These are phyloP conservation scores for Pugionium dolabratum DNA, from an alignment of 345 rosid species.

Conservation along the genomic window DNA sequence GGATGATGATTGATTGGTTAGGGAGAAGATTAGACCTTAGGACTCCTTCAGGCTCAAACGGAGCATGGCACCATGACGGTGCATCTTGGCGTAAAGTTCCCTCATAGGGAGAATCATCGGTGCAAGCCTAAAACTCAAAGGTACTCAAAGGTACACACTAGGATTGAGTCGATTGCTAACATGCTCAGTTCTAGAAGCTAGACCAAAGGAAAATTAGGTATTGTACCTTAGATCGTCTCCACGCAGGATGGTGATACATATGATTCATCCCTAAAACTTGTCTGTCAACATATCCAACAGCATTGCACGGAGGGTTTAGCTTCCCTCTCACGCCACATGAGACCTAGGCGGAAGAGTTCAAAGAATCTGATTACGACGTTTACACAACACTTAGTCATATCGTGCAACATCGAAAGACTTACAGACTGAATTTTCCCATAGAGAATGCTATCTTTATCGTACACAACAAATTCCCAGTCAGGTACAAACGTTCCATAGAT, in stretches of 20 bases:
- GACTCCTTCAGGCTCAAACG: constrained; percentile 94
- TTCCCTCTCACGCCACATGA: constrained; percentile 73
- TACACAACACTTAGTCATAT: constrained; percentile 15
- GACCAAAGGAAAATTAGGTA: background rate
- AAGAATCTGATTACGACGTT: background rate
- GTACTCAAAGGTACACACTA: constrained; percentile 11
- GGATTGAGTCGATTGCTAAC: background rate
- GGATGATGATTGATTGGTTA: background rate
- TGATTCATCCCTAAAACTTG: constrained; percentile 68
- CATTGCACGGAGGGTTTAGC: constrained; percentile 86
- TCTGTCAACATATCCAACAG: constrained; percentile 78
- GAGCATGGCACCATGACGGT: constrained; percentile 87
- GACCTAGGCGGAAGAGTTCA: constrained; percentile 48
- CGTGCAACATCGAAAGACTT: constrained; percentile 29
- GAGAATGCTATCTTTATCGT: constrained; percentile 48
- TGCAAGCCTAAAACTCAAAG: constrained; percentile 63
- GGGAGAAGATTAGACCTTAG: constrained; percentile 52
- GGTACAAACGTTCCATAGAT: constrained; percentile 71
- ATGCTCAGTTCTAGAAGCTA: background rate
- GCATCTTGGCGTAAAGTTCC: constrained; percentile 59
- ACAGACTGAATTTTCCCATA: constrained; percentile 64
- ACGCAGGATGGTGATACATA: constrained; percentile 81
- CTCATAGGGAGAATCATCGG: constrained; percentile 58
- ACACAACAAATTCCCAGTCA: constrained; percentile 70
- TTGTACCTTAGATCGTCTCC: constrained; percentile 84